These are phyloP conservation scores for Diatrype stigma DNA, from an alignment of 2,329 filamentous ascomycete genomes.

Conservation along the genomic window DNA sequence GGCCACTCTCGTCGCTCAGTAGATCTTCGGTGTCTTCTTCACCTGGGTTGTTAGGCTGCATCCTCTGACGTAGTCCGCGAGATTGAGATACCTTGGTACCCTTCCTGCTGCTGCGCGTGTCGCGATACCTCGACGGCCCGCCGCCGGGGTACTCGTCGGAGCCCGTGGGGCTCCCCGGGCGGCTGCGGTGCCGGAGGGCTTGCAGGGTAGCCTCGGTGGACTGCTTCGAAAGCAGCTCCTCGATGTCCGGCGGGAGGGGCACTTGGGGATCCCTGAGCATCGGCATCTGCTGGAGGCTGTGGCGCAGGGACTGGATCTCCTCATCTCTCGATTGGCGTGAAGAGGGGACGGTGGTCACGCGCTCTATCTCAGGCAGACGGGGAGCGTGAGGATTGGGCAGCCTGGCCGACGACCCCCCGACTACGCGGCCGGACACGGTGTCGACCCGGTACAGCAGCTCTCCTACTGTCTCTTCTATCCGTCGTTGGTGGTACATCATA, in stretches of 20 bases:
- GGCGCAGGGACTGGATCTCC: neutral
- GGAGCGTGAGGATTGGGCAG: neutral
- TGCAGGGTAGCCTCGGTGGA: slow-evolving; percentile 2
- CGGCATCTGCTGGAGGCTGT: neutral
- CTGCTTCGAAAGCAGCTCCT: slow-evolving; percentile 1
- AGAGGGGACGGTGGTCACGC: neutral
- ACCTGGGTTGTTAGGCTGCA: neutral
- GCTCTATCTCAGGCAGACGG: neutral
- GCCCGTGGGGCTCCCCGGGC: neutral
- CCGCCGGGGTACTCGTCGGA: neutral
- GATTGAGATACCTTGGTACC: neutral
- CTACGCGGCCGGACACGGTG: neutral
- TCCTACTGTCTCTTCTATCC: neutral
- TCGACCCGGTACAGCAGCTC: neutral
- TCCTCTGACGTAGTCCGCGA: neutral
- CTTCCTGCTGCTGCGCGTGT: slow-evolving; percentile 1
- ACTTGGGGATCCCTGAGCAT: neutral
- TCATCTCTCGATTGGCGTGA: neutral
- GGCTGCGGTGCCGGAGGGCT: slow-evolving; percentile 1
- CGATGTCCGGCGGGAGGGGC: neutral
- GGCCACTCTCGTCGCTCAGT: neutral
- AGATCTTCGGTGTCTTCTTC: neutral
- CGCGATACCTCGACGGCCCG: neutral
- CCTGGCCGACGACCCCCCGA: neutral
- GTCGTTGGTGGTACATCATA: slow-evolving; percentile 3